Evolutionary conservation across 2,329 filamentous ascomycete species (phyloP).

Genomic region (Neofusicoccum parvum): DNA sequence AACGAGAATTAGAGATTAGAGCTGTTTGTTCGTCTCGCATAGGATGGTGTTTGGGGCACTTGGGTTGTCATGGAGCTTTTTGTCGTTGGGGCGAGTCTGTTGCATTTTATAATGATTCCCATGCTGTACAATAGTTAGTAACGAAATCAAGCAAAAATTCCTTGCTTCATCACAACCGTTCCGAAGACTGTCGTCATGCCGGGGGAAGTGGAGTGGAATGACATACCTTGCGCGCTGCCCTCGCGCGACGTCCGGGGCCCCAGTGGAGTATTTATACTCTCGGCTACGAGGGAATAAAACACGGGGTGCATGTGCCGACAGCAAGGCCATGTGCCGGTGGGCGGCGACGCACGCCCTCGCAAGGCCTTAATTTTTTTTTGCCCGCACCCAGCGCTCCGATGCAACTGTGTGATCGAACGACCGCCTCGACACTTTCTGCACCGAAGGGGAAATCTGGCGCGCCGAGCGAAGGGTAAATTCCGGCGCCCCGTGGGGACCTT

Average conservation of each 20-base stretch:
- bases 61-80: background rate
- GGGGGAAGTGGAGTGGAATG: background rate
- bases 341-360: background rate
- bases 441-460: constrained; percentile 1
- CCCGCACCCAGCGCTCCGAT: too few species aligned
- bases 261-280: constrained; percentile 1
- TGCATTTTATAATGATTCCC: constrained; percentile 12
- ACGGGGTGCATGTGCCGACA: background rate
- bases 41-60: background rate
- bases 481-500: constrained; percentile 16
- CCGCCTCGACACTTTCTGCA: too few species aligned
- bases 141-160: background rate
- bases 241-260: constrained; percentile 2
- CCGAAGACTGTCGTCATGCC: background rate
- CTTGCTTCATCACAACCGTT: background rate
- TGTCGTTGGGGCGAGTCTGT: background rate
- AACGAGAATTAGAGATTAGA: background rate
- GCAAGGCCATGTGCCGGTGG: background rate
- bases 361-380: too few species aligned
- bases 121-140: constrained; percentile 13
- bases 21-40: background rate
- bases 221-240: background rate
- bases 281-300: background rate
- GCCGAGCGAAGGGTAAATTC: constrained; percentile 8
- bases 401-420: too few species aligned